Base-by-base conservation (phyloP, 176 grass and related monocot genomes). In the Puya raimondii region DNA sequence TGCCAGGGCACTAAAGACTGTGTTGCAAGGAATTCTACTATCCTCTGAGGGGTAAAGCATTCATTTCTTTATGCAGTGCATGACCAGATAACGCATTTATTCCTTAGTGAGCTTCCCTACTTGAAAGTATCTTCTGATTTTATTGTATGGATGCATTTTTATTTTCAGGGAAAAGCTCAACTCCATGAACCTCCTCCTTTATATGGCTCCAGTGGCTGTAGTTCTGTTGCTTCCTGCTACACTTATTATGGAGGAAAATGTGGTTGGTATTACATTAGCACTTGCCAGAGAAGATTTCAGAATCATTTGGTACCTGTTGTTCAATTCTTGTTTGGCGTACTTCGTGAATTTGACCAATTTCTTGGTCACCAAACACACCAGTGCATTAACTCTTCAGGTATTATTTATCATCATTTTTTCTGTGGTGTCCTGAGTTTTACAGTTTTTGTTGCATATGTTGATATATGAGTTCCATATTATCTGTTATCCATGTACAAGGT, bases 171-270 rank as follows among this genome's bases (percentile, higher is more conserved):
- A 88, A 63, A 88, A 84, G 80, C 69, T 88, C 26, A 84, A 88
- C 69, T 88, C 85, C n/a, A 88, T 84, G 85, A 88, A 88, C 49
- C 77, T 88, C 58, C 73, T 88, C 15, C 69, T 88, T 66, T 88
- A 88, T 63, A 88, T 88, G 85, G 85, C 81, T 10, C 85, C 85
- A 64, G 79, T 88, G 15, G 80, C 80, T 64, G 85, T 88, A 29
- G 27, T 83, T 53, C 68, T 88, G 13, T 71, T 83, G 64, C 72
- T 74, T 4, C 85, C 85, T 22, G 85, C 85, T 54, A 88, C 85
- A 54, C 63, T 88, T 67, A 72, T 88, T 33, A 88, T 83, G 85
- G 85, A 88, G 69, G 77, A 88, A 53, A 88, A 83, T 70, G 80
- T 84, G 27, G 64, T 83, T 27, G 85, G 69, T 14, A 33, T 83